Base-by-base conservation (phyloP, 139 green algal genomes). In the Tetraselmis striata region DNA sequence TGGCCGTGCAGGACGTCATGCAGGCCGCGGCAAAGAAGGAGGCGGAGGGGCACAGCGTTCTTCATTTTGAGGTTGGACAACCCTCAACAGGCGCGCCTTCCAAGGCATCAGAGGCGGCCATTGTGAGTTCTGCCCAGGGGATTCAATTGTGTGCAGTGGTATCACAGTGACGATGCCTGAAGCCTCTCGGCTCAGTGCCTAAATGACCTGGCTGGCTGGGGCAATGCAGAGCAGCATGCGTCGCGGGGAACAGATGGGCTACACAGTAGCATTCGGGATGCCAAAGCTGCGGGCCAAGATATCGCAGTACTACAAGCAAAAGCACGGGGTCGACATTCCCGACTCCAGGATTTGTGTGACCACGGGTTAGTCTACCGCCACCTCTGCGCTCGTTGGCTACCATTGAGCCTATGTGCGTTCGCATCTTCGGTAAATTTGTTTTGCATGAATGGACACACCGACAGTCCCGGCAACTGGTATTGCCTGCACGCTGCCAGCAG, bases 1-100 rank as follows among this genome's bases (percentile, higher is more conserved):
- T n/a, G n/a, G n/a, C n/a, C n/a, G n/a, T n/a, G 25, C 74, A 77
- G 74, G 74, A 77, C n/a, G 74, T 77, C 26, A 77, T 77, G 74
- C 74, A 77, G 25, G 74, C 74, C 5, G 74, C 74, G 2, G 2
- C 25, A 18, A 29, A 77, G 26, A 28, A 29, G 2, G 74, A 77
- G 74, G 74, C 74, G 74, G 26, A 77, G 74, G 74, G 74, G 23
- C 74, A 77, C 74, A 31, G 26, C 74, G 74, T 77, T 22, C 81
- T 84, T 26, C 81, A 84, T 23, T 32, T 84, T 1, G 59, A 85
- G 58, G 82, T 85, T n/a, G 82, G 82, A 1, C 82, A 85, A 27
- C 82, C 82, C 32, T 78, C 32, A 1, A 80, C 59, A 1, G 80
- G 80, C 27, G 80, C 80, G 26, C 80, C 80, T 1, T 2, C 2